Conservation (phyloP, 2,329 filamentous ascomycete genomes). For the Cadophora luteo-olivacea region DNA sequence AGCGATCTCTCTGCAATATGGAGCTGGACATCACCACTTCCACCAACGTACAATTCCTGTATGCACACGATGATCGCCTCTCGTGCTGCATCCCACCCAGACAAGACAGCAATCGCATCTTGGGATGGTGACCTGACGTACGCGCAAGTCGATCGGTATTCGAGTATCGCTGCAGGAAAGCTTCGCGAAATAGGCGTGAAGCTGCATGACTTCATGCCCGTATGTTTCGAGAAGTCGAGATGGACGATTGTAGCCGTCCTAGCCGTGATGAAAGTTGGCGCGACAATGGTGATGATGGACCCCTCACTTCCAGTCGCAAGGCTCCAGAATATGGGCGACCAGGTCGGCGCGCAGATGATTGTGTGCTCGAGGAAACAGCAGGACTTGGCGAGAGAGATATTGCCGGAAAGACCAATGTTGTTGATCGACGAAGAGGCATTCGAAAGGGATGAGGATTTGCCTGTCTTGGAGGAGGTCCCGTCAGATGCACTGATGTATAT, state of each 20-base stretch:
- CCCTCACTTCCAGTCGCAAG: slow-evolving; percentile 40
- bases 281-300: slow-evolving; percentile 44
- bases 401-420: not conserved
- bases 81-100: slow-evolving; percentile 44
- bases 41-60: slow-evolving; percentile 51
- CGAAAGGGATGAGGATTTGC: not conserved
- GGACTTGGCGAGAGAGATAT: not conserved
- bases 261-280: slow-evolving; percentile 42
- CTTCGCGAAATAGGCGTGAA: slow-evolving; percentile 32
- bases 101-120: slow-evolving; percentile 46
- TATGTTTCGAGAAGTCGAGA: slow-evolving; percentile 45
- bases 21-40: slow-evolving; percentile 54
- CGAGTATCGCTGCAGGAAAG: slow-evolving; percentile 31
- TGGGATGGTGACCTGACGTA: slow-evolving; percentile 44
- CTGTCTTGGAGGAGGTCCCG: slow-evolving; percentile 9
- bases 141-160: slow-evolving; percentile 36
- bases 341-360: slow-evolving; percentile 17
- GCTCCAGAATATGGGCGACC: slow-evolving; percentile 29
- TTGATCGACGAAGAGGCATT: slow-evolving; percentile 13
- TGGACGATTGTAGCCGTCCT: slow-evolving; percentile 43
- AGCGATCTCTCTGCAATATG: slow-evolving; percentile 54
- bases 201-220: slow-evolving; percentile 32
- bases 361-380: slow-evolving; percentile 16
- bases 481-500: slow-evolving; percentile 27
- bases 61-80: slow-evolving; percentile 55